Conservation (phyloP, 345 rosid genomes). For the Lumnitzera racemosa region DNA sequence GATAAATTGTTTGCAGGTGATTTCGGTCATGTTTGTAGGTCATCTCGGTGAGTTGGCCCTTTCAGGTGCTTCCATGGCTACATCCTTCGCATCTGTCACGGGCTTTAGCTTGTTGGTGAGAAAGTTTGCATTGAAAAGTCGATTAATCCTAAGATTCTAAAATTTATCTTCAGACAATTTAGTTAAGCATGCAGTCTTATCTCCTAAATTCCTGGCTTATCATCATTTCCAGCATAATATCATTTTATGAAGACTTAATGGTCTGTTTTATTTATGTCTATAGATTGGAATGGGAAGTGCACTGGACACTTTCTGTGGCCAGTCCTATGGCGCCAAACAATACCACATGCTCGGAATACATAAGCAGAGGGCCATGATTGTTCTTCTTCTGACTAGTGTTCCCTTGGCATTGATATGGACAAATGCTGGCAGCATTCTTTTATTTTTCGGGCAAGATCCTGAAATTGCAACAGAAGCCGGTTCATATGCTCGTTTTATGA, state of each 20-base stretch:
- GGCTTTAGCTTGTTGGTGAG: slow-evolving; percentile 36
- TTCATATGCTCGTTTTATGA: slow-evolving; percentile 31
- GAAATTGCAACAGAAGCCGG: slow-evolving; percentile 36
- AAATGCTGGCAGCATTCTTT: slow-evolving; percentile 10
- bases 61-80: slow-evolving; percentile 37
- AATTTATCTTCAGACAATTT: not conserved
- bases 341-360: slow-evolving; percentile 21
- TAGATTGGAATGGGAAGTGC: slow-evolving; percentile 22
- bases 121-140: not conserved
- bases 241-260: not conserved
- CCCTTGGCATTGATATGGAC: slow-evolving; percentile 13
- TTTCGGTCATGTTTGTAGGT: slow-evolving; percentile 35
- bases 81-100: slow-evolving; percentile 36
- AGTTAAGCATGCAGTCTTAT: not conserved
- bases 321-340: slow-evolving; percentile 29
- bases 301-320: slow-evolving; percentile 31
- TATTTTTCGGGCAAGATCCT: slow-evolving; percentile 15
- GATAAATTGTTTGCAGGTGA: slow-evolving; percentile 13
- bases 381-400: slow-evolving; percentile 15
- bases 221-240: too few species aligned
- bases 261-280: not conserved
- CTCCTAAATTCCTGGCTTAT: not conserved
- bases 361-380: slow-evolving; percentile 18
- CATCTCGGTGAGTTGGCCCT: slow-evolving; percentile 20
- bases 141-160: not conserved